Base-by-base conservation (phyloP, 441 rosid species). In the Gossypium trilobum region DNA sequence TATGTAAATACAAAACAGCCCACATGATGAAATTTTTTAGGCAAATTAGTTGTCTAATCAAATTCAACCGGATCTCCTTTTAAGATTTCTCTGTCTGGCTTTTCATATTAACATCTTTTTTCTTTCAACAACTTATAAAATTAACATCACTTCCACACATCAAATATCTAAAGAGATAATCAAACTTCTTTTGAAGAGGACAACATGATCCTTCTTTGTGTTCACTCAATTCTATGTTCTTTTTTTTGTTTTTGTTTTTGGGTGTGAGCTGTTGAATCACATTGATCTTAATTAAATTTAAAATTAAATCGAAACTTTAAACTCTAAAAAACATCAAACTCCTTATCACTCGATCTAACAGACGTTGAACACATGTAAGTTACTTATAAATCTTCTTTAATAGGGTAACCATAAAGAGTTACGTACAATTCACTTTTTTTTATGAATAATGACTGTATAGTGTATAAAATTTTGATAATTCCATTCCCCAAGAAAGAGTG, bases 11-110 rank as follows among this genome's bases (percentile, higher is more conserved):
- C 72, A 70, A 67, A 75, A 55, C 83, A 82, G 68, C 77, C 79
- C 80, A 81, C 86, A 79, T 57, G 62, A 57, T 81, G 85, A 1
- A 8, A 81, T 74, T 25, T 77, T 73, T 67, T 54, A 54, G 68
- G 68, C 77, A 22, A 68, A 78, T 80, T 75, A 74, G 54, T 75
- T 78, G 81, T 83, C 86, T 74, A 79, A 87, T 80, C 81, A 75
- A 72, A 75, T 50, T 77, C 69, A 80, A 77, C 78, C 84, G 1
- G 59, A 84, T 85, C 85, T 77, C 83, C 68, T 78, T 75, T 55
- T 25, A 2, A 71, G 85, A 76, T 82, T 46, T 73, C 78, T 55
- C 20, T 74, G 77, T 78, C 78, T 71, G 3, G 59, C 42, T 29
- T 29, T 55, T 33, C 19, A 33, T 62, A 33, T 68, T 64, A 68